Conservation (phyloP, 768 basidiomycete species). For the Kwoniella sp. region DNA sequence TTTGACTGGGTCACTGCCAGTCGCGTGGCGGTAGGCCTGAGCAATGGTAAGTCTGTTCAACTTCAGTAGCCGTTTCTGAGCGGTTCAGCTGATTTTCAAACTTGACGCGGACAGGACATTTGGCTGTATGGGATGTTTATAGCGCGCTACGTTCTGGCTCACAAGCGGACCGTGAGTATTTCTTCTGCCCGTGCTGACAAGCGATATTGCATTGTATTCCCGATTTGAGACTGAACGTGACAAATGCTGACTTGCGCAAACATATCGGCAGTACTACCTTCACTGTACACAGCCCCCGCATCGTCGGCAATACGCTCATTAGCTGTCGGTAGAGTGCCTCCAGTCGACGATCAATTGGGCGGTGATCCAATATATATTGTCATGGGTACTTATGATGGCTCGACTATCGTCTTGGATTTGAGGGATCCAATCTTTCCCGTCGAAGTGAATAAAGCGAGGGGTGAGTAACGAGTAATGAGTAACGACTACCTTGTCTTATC, state of each 20-base stretch:
- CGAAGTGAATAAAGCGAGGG: conserved; percentile 30
- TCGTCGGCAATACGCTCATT: conserved; percentile 31
- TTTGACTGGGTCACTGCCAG: conserved; percentile 91
- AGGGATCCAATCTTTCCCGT: conserved; percentile 31
- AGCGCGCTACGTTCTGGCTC: conserved; percentile 33
- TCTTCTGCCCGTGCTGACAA: no score
- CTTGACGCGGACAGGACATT: no score
- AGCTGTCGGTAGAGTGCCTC: conserved; percentile 24
- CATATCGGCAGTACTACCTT: conserved; percentile 39
- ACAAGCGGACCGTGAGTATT: conserved; percentile 20
- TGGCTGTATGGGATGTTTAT: conserved; percentile 51
- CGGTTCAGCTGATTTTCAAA: no score
- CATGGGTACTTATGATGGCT: conserved; percentile 36
- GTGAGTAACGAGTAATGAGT: no score
- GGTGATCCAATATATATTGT: conserved; percentile 34
- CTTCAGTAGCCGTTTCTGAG: no score
- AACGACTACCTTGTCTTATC: no score
- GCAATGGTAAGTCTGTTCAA: conserved; percentile 72
- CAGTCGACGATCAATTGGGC: conserved; percentile 24
- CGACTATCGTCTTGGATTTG: conserved; percentile 31
- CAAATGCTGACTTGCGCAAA: no score
- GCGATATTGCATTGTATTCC: no score
- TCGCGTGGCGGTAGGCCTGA: conserved; percentile 75
- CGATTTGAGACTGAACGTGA: no score
- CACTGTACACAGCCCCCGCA: conserved; percentile 28